Evolutionary conservation across 2,329 filamentous ascomycete genomes (phyloP).

Genomic region (Lecanicillium sp.): DNA sequence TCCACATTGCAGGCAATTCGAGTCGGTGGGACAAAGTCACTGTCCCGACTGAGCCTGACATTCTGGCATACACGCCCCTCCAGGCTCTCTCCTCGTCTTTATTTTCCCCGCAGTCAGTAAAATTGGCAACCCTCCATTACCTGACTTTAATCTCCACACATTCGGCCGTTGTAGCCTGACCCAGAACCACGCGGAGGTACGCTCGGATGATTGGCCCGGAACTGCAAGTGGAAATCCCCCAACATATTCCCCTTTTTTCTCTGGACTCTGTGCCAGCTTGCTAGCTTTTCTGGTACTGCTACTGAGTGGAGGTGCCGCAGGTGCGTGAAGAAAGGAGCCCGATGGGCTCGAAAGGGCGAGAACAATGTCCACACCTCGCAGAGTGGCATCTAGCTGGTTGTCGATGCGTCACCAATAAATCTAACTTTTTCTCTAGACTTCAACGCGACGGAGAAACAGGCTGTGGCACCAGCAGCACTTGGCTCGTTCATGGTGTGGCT

Average conservation of each 20-base stretch:
- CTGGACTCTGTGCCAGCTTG: not conserved
- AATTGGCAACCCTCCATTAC: conserved; percentile 1
- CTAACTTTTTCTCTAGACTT: not conserved
- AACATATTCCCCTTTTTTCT: not conserved
- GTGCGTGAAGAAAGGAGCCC: no score
- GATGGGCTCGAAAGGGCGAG: not conserved
- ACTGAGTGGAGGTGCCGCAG: no score
- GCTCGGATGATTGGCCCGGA: conserved; percentile 7
- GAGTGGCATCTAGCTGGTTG: not conserved
- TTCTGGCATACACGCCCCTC: not conserved
- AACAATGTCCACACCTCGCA: not conserved
- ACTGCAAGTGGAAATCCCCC: conserved; percentile 1
- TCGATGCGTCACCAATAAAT: conserved; percentile 3
- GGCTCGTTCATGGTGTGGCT: not conserved
- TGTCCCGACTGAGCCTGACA: no score
- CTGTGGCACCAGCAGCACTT: not conserved
- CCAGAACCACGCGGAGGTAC: not conserved
- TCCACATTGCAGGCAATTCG: not conserved
- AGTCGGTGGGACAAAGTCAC: not conserved
- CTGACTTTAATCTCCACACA: conserved; percentile 9
- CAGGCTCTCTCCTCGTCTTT: not conserved
- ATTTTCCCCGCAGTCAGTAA: not conserved
- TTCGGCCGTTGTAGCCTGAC: conserved; percentile 2
- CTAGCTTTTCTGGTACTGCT: no score
- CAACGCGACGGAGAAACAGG: not conserved